Evolutionary conservation across 1,139 yeast genomes (phyloP).

Genomic region (Scheffersomyces illinoinensis): DNA sequence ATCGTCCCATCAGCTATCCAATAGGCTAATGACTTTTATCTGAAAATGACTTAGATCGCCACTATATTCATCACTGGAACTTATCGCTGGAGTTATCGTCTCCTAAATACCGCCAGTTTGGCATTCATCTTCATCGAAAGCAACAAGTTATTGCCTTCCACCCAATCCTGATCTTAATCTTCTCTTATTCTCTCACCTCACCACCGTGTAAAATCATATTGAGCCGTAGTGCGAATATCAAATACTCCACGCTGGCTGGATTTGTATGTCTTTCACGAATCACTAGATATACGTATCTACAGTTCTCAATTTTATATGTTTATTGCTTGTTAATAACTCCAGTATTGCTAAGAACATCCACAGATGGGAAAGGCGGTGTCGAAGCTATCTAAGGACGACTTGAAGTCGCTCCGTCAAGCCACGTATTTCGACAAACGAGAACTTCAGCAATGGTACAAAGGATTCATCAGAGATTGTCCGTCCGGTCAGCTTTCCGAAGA

Average conservation of each 20-base stretch:
- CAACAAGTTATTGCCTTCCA: not conserved
- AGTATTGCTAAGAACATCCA: not conserved
- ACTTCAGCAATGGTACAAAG: slow-evolving; percentile 97
- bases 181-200: not conserved
- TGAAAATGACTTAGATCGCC: not conserved
- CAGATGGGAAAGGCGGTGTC: slow-evolving; percentile 94
- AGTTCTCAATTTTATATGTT: not conserved
- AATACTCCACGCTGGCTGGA: not conserved
- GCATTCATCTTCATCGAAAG: not conserved
- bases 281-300: not conserved
- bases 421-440: slow-evolving; percentile 94
- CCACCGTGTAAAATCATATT: not conserved
- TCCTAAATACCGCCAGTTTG: not conserved
- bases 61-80: not conserved
- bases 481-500: slow-evolving; percentile 83
- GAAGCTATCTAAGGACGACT: slow-evolving; percentile 87
- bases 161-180: not conserved
- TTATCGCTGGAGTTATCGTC: no score
- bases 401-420: slow-evolving; percentile 75
- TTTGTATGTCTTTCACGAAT: not conserved
- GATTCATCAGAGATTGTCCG: slow-evolving; percentile 92
- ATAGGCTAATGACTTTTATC: no score
- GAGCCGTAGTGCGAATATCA: not conserved
- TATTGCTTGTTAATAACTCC: not conserved
- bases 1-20: not conserved